Conservation (phyloP, 164 flowering plant genomes). For the Cinnamomum chago region DNA sequence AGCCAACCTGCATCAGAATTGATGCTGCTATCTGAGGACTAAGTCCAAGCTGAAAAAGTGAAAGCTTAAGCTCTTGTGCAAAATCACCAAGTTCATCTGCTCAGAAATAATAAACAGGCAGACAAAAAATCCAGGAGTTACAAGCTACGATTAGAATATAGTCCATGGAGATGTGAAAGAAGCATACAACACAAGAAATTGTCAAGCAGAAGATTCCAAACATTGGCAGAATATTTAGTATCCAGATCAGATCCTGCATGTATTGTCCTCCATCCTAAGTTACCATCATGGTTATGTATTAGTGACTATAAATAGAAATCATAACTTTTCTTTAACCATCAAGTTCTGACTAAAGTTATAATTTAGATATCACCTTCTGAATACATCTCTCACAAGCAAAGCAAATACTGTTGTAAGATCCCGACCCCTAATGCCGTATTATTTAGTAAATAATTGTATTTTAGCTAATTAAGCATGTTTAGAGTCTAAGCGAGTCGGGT, state of each 20-base stretch:
- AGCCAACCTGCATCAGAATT: slow-evolving; percentile 86
- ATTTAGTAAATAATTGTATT: no score
- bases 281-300: neutral
- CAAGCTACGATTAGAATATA: neutral
- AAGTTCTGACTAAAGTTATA: neutral
- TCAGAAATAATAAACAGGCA: slow-evolving; percentile 8
- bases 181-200: neutral
- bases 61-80: slow-evolving; percentile 73
- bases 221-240: neutral
- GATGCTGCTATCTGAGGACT: slow-evolving; percentile 96
- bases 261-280: neutral
- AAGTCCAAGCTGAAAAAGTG: slow-evolving; percentile 97
- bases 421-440: no score
- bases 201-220: neutral
- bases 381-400: neutral
- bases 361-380: neutral
- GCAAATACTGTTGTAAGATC: no score
- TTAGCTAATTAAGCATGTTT: no score
- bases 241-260: neutral
- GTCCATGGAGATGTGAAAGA: neutral
- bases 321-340: neutral
- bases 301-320: neutral
- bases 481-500: no score
- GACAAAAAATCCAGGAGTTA: neutral
- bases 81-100: slow-evolving; percentile 88